Conservation (phyloP, 495 filamentous ascomycete species). For the Annulohypoxylon bovei region DNA sequence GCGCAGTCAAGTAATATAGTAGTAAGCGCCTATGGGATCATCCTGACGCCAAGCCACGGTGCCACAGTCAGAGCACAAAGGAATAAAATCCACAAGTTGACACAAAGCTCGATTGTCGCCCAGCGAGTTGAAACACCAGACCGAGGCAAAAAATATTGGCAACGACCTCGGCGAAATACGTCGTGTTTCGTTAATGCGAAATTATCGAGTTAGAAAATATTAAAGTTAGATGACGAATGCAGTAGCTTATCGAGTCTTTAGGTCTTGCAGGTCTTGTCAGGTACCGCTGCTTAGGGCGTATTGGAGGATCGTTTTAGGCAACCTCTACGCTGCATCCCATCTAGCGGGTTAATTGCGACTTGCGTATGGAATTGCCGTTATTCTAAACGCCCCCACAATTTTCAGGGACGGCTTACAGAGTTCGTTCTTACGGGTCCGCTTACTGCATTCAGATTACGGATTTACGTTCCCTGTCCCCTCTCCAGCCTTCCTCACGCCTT, state of each 20-base stretch:
- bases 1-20: conserved; percentile 3
- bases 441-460: conserved; percentile 17
- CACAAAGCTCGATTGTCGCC: background rate
- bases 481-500: conserved; percentile 14
- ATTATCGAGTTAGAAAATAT: conserved; percentile 3
- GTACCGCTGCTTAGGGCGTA: conserved; percentile 9
- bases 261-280: background rate
- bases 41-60: conserved; percentile 9
- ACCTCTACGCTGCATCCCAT: conserved; percentile 30
- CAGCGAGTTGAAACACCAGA: background rate
- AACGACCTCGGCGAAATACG: background rate
- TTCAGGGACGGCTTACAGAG: conserved; percentile 18
- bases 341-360: conserved; percentile 38
- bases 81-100: background rate
- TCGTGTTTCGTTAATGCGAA: background rate
- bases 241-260: conserved; percentile 16
- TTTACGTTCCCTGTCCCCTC: conserved; percentile 4
- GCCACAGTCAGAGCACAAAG: background rate
- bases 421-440: conserved; percentile 10
- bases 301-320: conserved; percentile 34
- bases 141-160: background rate
- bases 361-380: conserved; percentile 37
- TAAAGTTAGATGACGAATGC: background rate
- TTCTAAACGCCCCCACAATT: conserved; percentile 28
- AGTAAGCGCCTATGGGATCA: conserved; percentile 15